phyloP scores from a whole-genome alignment of 441 rosid genomes.

The Dalechampia spathulata region DNA sequence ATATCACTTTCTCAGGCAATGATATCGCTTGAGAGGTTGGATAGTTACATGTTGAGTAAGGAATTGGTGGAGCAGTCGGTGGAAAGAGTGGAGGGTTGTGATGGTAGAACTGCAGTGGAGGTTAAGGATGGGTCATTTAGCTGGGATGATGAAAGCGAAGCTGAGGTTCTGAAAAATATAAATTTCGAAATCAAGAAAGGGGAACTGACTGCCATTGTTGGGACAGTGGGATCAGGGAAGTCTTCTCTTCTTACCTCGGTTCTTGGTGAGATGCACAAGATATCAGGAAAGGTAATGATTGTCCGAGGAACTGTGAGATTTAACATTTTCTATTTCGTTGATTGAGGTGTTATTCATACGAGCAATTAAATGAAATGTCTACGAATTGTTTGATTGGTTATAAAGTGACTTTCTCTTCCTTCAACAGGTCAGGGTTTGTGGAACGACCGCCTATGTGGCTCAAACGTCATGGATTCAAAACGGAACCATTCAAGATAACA shows the following conservation, averaged over 20 bases:
- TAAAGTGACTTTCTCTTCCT: not conserved
- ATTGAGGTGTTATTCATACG: not conserved
- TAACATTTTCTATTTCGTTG: not conserved
- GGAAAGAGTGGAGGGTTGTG: constrained; percentile 55
- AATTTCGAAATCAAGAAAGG: constrained; percentile 66
- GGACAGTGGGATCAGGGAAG: constrained; percentile 88
- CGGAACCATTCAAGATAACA: constrained; percentile 82
- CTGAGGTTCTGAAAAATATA: constrained; percentile 46
- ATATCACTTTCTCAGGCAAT: constrained; percentile 87
- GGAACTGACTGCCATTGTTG: constrained; percentile 77
- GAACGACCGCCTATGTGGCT: constrained; percentile 81
- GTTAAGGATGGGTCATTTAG: constrained; percentile 62
- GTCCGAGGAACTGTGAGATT: not conserved
- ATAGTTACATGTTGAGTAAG: constrained; percentile 63
- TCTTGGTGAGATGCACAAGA: constrained; percentile 95
- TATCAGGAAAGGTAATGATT: constrained; percentile 58
- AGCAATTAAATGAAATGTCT: no score
- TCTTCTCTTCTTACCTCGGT: constrained; percentile 75
- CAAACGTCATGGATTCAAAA: constrained; percentile 97
- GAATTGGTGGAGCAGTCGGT: constrained; percentile 53
- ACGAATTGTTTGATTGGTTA: no score
- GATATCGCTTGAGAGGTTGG: constrained; percentile 80
- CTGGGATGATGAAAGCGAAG: constrained; percentile 77
- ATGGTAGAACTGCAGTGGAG: constrained; percentile 52
- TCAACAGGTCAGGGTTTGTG: constrained; percentile 63